phyloP scores from a whole-genome alignment of 164 flowering plant genomes.

The Tinospora cordifolia region DNA sequence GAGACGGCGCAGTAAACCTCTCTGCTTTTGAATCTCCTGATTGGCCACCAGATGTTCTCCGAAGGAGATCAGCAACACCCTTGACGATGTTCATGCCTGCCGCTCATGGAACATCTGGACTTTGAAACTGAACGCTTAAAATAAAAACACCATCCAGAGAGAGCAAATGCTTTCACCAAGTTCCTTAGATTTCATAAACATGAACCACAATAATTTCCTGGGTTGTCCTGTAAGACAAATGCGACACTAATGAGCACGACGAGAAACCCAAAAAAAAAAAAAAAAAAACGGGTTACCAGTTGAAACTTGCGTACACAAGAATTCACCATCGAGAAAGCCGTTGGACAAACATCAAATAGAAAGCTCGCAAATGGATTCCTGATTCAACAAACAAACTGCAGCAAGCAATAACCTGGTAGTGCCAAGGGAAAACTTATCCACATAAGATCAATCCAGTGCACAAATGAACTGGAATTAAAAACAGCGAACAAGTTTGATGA shows the following conservation, averaged over 20 bases:
- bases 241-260: neutral
- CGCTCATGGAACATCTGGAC: constrained; percentile 18
- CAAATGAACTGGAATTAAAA: neutral
- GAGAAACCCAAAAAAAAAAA: no score
- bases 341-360: neutral
- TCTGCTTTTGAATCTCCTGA: constrained; percentile 44
- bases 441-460: neutral
- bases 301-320: neutral
- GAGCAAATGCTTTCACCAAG: neutral
- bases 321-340: neutral
- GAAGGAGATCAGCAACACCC: constrained; percentile 92
- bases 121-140: constrained; percentile 2
- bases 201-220: constrained; percentile 1
- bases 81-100: constrained; percentile 85
- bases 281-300: neutral
- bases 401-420: no score
- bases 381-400: neutral
- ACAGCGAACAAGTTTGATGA: neutral
- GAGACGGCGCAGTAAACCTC: constrained; percentile 56
- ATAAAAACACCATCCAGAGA: neutral
- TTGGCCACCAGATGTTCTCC: constrained; percentile 68
- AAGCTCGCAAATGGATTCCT: neutral
- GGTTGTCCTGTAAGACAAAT: constrained; percentile 1
- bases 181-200: constrained; percentile 4
- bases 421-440: neutral